phyloP scores from a whole-genome alignment of 2,329 filamentous ascomycete genomes.

The Ambrosiella beaveri region DNA sequence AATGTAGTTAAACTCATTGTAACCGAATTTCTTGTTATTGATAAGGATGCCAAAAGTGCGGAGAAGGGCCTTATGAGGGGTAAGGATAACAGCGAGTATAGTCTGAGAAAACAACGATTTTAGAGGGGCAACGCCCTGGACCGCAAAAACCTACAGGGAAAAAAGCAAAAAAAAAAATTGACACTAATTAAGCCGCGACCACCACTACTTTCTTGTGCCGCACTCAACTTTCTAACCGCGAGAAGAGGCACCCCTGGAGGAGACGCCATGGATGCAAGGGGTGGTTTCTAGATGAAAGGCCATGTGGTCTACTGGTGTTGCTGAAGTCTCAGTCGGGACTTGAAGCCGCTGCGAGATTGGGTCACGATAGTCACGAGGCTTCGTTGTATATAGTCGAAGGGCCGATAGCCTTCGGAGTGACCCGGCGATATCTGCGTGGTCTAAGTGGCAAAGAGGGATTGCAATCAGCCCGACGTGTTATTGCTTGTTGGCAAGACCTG shows the following conservation, averaged over 20 bases:
- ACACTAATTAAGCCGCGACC: neutral
- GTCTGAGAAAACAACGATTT: neutral
- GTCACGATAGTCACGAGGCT: neutral
- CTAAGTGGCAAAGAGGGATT: neutral
- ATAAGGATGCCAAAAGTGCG: neutral
- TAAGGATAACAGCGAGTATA: neutral
- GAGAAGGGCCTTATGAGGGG: neutral
- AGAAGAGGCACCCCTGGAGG: neutral
- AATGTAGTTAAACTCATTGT: neutral
- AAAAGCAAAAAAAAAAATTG: neutral
- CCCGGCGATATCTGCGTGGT: neutral
- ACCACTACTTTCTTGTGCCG: neutral
- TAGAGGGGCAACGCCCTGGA: no score
- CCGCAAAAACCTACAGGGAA: no score
- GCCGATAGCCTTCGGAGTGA: neutral
- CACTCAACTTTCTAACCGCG: neutral
- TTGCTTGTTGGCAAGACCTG: neutral
- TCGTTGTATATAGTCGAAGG: neutral
- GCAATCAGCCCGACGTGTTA: neutral
- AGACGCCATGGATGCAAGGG: neutral
- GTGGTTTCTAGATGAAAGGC: neutral
- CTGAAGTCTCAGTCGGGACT: no score
- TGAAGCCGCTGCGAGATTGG: neutral
- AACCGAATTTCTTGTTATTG: neutral
- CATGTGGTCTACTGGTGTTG: neutral